These are phyloP conservation scores for Metschnikowia henanensis DNA, from an alignment of 805 yeast species.

Conservation along the genomic window DNA sequence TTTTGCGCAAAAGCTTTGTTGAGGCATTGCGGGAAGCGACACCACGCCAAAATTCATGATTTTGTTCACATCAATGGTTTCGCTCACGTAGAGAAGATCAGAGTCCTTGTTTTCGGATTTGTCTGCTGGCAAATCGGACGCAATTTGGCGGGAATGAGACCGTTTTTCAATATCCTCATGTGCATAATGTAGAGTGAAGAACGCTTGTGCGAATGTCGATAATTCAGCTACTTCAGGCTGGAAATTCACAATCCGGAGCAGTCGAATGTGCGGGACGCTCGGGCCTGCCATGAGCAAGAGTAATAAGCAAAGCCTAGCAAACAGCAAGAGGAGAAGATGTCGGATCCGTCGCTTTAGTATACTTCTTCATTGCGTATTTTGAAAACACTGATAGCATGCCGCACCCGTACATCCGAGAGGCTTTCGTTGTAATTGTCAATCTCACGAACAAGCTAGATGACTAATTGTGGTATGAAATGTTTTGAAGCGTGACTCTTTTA, in stretches of 20 bases:
- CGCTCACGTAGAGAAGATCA: conserved; percentile 33
- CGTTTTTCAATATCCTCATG: background rate
- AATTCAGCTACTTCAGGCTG: background rate
- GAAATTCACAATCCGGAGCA: conserved; percentile 5
- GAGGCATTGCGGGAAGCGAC: conserved; percentile 22
- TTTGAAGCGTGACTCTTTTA: too few species aligned
- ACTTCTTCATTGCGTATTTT: too few species aligned
- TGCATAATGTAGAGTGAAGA: conserved; percentile 20
- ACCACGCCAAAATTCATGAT: conserved; percentile 31
- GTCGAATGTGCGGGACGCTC: conserved; percentile 4
- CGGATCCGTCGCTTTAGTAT: too few species aligned
- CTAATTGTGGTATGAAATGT: too few species aligned
- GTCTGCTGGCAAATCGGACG: background rate
- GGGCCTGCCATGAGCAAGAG: conserved; percentile 8
- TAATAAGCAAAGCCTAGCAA: too few species aligned
- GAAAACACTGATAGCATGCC: too few species aligned
- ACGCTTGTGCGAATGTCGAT: conserved; percentile 11
- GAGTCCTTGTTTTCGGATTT: background rate
- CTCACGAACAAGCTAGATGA: too few species aligned
- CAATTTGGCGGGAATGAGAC: background rate
- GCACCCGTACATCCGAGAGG: too few species aligned
- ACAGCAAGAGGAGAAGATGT: too few species aligned
- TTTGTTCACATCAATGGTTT: conserved; percentile 21
- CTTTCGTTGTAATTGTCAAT: too few species aligned
- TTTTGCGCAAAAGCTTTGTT: background rate